Percentiles rank a stretch among this genome's conserved stretches.
Conservation (phyloP, 1,139 yeast genomes). For the Candida sp. region DNA sequence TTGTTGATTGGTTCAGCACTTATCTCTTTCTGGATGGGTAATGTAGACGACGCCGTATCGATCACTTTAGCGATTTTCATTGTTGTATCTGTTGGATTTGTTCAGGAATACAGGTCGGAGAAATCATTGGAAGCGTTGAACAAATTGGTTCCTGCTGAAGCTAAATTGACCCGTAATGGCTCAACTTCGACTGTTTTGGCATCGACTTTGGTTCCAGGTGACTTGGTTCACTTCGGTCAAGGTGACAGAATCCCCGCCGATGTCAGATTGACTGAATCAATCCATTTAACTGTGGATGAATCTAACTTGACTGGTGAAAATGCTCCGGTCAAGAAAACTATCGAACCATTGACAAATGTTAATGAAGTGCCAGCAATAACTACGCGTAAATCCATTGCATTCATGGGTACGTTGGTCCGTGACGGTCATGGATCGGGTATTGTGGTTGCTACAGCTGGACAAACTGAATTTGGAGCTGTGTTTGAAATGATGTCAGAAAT, state of each 20-base stretch:
- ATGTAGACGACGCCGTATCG: conserved; percentile 87
- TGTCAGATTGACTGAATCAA: conserved; percentile 71
- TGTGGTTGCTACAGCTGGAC: conserved; percentile 85
- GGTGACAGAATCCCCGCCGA: conserved; percentile 98
- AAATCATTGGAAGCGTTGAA: conserved; percentile 89
- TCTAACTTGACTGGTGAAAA: conserved; percentile 94
- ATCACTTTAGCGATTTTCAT: conserved; percentile 85
- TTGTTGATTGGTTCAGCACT: conserved; percentile 85
- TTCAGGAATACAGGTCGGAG: conserved; percentile 94
- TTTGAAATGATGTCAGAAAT: conserved; percentile 93
- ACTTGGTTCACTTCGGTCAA: conserved; percentile 78
- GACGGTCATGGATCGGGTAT: conserved; percentile 93
- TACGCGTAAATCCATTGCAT: conserved; percentile 75
- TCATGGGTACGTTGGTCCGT: conserved; percentile 94
- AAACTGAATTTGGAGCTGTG: conserved; percentile 86
- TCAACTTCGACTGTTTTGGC: conserved; percentile 78
- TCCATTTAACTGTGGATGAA: conserved; percentile 82
- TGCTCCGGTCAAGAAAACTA: conserved; percentile 68
- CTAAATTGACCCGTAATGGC: conserved; percentile 82
- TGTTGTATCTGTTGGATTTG: conserved; percentile 93
- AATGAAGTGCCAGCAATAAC: conserved; percentile 43
- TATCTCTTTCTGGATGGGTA: conserved; percentile 85
- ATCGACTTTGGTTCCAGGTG: conserved; percentile 88
- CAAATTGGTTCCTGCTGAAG: conserved; percentile 90
- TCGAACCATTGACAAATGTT: conserved; percentile 25